A percentile compares a stretch with the other conserved stretches of the same genome.
phyloP scores from a whole-genome alignment of 2,329 filamentous ascomycete genomes.

The Hypoxylon sp. region DNA sequence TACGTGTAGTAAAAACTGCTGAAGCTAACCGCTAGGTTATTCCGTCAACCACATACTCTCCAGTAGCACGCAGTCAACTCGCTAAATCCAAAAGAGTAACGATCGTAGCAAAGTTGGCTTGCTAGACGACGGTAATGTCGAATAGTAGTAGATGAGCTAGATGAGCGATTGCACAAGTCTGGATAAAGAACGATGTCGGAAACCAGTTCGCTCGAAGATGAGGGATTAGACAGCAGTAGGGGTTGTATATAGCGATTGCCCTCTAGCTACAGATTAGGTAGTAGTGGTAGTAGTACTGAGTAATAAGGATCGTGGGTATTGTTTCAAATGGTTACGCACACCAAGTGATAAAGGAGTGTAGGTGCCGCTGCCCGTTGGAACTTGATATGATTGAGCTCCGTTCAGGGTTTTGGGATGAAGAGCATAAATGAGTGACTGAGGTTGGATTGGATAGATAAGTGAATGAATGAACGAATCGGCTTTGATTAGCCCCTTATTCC shows the following conservation, averaged over 20 bases:
- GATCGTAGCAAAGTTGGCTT: slow-evolving; percentile 2
- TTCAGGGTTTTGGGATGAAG: slow-evolving; percentile 7
- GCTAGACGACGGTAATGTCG: slow-evolving; percentile 2
- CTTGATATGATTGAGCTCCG: slow-evolving; percentile 12
- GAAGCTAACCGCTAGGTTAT: slow-evolving; percentile 10
- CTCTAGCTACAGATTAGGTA: slow-evolving; percentile 15
- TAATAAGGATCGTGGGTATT: slow-evolving; percentile 39
- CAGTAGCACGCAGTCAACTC: slow-evolving; percentile 9
- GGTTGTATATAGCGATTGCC: slow-evolving; percentile 5
- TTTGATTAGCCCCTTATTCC: slow-evolving; percentile 34
- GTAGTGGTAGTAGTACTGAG: background rate
- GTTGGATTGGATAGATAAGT: slow-evolving; percentile 20
- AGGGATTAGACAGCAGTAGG: slow-evolving; percentile 10
- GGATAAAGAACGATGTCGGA: slow-evolving; percentile 16
- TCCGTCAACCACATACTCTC: slow-evolving; percentile 35
- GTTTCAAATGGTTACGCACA: slow-evolving; percentile 34
- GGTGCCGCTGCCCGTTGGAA: slow-evolving; percentile 16
- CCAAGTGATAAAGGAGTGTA: slow-evolving; percentile 35
- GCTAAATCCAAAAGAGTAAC: background rate
- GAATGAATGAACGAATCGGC: slow-evolving; percentile 23
- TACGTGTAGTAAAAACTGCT: slow-evolving; percentile 1
- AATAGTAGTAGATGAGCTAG: background rate
- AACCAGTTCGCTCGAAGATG: slow-evolving; percentile 9
- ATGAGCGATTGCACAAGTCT: slow-evolving; percentile 1
- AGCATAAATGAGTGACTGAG: slow-evolving; percentile 35